Evolutionary conservation across 805 yeast species (phyloP).

Genomic region (Myxozyma neglecta): DNA sequence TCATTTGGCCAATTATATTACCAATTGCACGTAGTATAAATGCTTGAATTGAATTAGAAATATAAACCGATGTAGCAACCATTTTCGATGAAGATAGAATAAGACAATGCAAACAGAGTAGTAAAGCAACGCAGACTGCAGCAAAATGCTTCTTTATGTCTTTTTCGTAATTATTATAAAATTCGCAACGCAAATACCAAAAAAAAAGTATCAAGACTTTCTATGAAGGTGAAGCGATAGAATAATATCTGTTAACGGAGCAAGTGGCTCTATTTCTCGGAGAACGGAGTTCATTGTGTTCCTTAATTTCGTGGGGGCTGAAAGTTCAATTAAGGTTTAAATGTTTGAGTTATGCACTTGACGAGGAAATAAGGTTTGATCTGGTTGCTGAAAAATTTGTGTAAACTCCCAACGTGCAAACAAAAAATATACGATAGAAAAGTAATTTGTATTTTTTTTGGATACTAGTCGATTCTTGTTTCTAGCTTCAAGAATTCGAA

Average conservation of each 20-base stretch:
- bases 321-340: background rate
- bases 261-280: no score
- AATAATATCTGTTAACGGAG: no score
- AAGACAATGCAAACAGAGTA: no score
- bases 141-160: no score
- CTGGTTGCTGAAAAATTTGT: constrained; percentile 1
- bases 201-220: no score
- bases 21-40: constrained; percentile 13
- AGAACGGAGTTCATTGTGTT: no score
- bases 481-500: background rate
- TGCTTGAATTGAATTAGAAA: constrained; percentile 8
- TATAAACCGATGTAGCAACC: constrained; percentile 1
- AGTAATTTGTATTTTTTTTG: background rate
- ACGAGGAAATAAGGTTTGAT: background rate
- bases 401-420: constrained; percentile 13
- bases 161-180: no score
- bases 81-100: background rate
- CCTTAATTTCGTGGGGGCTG: background rate
- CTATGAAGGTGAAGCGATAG: no score
- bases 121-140: no score
- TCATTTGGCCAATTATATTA: constrained; percentile 9
- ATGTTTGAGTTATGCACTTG: background rate
- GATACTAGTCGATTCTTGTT: background rate
- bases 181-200: no score
- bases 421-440: background rate